Evolutionary conservation across 2,329 filamentous ascomycete genomes (phyloP).

Genomic region (Seiridium cupressi): DNA sequence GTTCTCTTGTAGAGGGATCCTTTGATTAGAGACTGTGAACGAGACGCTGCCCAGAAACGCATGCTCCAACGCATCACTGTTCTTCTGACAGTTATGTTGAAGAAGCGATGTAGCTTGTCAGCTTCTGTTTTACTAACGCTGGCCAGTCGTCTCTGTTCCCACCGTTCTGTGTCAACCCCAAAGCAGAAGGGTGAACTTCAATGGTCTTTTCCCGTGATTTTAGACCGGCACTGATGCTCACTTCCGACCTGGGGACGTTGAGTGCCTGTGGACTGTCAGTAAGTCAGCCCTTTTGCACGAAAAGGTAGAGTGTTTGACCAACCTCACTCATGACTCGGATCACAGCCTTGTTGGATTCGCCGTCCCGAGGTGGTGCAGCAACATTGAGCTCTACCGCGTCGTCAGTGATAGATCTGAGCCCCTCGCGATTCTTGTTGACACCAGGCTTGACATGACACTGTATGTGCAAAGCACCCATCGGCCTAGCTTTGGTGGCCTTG

Average conservation of each 20-base stretch:
- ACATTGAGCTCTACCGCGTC: conserved; percentile 64
- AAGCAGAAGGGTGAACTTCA: conserved; percentile 1
- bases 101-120: not conserved
- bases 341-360: conserved; percentile 68
- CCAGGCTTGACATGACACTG: conserved; percentile 68
- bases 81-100: not conserved
- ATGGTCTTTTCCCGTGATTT: conserved; percentile 67
- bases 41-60: too few relatives aligned
- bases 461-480: conserved; percentile 51
- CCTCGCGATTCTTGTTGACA: conserved; percentile 59
- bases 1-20: too few relatives aligned
- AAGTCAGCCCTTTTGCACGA: not conserved
- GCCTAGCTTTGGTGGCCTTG: conserved; percentile 37
- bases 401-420: conserved; percentile 55
- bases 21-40: too few relatives aligned
- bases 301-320: conserved; percentile 11
- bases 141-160: not conserved
- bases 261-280: conserved; percentile 44
- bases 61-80: too few relatives aligned
- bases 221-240: conserved; percentile 60
- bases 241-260: conserved; percentile 59
- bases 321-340: conserved; percentile 61
- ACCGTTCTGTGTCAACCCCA: not conserved
- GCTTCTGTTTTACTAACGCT: not conserved
- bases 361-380: conserved; percentile 62